Evolutionary conservation across 2,329 filamentous ascomycete species (phyloP).

Genomic region (Penicillium sclerotiorum): DNA sequence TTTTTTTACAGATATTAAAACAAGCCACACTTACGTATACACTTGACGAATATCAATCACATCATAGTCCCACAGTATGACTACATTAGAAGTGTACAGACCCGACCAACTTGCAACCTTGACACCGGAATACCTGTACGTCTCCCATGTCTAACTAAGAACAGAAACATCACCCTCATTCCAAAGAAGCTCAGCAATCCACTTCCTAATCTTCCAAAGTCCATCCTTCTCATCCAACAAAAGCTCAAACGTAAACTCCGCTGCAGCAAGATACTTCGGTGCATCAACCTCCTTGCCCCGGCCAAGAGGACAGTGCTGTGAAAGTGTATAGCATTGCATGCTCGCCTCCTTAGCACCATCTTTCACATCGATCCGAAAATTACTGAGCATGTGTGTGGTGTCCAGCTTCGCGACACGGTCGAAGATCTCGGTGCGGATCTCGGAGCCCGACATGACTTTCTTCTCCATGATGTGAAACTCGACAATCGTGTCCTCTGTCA

Average conservation of each 20-base stretch:
- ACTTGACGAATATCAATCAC: too few relatives aligned
- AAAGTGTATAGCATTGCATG: neutral
- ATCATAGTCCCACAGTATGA: too few relatives aligned
- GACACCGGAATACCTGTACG: too few relatives aligned
- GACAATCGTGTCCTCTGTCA: neutral
- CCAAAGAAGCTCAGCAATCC: neutral
- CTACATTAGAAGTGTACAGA: too few relatives aligned
- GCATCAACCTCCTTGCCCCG: neutral
- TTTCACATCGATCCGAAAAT: neutral
- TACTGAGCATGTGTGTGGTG: neutral
- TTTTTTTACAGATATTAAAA: too few relatives aligned
- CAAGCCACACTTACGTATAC: too few relatives aligned
- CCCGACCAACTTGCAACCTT: too few relatives aligned
- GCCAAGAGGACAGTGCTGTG: neutral
- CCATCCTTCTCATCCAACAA: neutral
- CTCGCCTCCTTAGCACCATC: neutral
- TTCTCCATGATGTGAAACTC: neutral
- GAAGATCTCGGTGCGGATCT: neutral
- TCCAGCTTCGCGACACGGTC: neutral
- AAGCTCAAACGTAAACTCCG: neutral
- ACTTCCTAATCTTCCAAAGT: neutral
- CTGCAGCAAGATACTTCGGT: neutral
- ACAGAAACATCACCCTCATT: neutral
- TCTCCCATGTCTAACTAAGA: too few relatives aligned
- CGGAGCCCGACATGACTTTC: neutral